Conservation (phyloP, 306 rosid species). For the Quercus ilex region DNA sequence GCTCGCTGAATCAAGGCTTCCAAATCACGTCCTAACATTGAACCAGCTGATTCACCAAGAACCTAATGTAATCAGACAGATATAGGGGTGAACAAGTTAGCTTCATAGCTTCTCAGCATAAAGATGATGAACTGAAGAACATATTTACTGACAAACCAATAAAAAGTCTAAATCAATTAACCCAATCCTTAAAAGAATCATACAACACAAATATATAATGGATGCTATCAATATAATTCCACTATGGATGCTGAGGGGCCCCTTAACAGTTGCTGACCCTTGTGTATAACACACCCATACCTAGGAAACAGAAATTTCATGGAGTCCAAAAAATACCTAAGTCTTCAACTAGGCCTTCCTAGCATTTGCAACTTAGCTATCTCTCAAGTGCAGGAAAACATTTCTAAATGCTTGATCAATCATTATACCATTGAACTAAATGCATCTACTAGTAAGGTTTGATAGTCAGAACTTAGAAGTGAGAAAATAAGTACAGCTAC, state of each 20-base stretch:
- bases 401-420: not conserved
- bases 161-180: conserved; percentile 4
- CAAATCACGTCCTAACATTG: conserved; percentile 96
- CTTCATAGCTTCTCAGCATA: conserved; percentile 12
- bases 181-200: not conserved
- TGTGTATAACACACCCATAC: not conserved
- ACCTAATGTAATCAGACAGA: conserved; percentile 46
- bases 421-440: not conserved
- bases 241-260: not conserved
- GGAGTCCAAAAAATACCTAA: not conserved
- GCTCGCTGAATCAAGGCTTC: conserved; percentile 90
- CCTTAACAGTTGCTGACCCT: not conserved
- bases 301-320: not conserved
- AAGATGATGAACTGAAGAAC: not conserved
- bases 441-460: not conserved
- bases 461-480: not conserved
- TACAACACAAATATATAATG: not conserved
- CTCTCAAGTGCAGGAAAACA: not conserved
- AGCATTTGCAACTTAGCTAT: not conserved
- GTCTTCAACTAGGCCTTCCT: not conserved
- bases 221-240: not conserved
- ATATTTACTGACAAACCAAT: not conserved
- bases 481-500: conserved; percentile 1
- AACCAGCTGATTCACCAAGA: conserved; percentile 74
- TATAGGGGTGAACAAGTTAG: conserved; percentile 9